Evolutionary conservation across 2,329 filamentous ascomycete species (phyloP), one percentile per base, ranked within the genome.

Genomic region (Colletotrichum caudatum): DNA sequence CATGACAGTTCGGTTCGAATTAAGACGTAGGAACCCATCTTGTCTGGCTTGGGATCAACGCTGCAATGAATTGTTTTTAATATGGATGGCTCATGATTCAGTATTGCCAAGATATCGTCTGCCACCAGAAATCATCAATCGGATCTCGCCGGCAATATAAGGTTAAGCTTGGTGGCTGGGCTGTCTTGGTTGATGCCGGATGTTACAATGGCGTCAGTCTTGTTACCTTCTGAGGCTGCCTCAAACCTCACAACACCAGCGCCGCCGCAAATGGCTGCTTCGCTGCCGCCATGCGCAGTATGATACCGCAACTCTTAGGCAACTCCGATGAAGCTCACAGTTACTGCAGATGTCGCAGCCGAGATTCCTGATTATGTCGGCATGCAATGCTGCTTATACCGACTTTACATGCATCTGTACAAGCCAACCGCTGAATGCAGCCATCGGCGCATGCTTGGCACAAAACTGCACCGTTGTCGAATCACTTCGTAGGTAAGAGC

Each of bases 381-480:
- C 50, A 1, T 70, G 67, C 23, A 65, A 70, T 20, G 48, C 63
- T 3, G 5, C 29, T 4, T 3, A 29, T 29, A 67, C 67, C 6
- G 63, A 70, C n/a, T 41, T 57, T 5, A 14, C 41, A 8, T 70
- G 67, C n/a, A 70, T 70, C 11, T 70, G 67, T 41, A 50, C 50
- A 6, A 51, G 66, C 46, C 48, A 61, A 29, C n/a, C 50, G 8
- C 63, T 70, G 1, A 67, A 70, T 14, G 29, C 18, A n/a, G 64
- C 14, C 2, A 70, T 70, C 16, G 57, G 44, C 37, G 23, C 20
- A 18, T 70, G 67, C 29, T 16, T 70, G 18, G 41, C 14, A 20
- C 67, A 66, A 18, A 61, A 66, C 6, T 70, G 67, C 50, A 70
- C 63, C 11, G 33, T 70, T 16, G 6, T 60, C 14, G 67, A 67